Percentiles rank a stretch among this genome's conserved stretches.
Conservation (phyloP, 495 filamentous ascomycete species). For the Hypoxylon crocopeplum region DNA sequence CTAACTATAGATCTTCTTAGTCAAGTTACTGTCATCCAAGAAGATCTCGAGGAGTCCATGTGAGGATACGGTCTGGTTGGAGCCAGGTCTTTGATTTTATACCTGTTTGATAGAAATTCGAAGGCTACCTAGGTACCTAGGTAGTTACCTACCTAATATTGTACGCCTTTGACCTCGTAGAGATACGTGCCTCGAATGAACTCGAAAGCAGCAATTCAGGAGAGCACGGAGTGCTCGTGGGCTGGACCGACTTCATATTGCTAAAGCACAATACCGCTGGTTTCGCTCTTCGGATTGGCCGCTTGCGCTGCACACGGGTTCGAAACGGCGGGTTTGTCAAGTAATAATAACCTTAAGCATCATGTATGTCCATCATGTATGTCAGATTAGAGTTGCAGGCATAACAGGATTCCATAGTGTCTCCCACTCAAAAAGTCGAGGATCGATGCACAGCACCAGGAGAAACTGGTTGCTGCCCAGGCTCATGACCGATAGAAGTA, state of each 20-base stretch:
- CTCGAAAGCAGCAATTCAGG: not conserved
- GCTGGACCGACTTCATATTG: not conserved
- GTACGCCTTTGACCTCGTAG: not conserved
- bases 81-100: too few relatives aligned
- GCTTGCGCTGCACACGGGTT: not conserved
- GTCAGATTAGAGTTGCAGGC: slow-evolving; percentile 32
- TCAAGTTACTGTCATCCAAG: too few relatives aligned
- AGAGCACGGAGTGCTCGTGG: not conserved
- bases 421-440: not conserved
- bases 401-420: not conserved
- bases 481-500: slow-evolving; percentile 11
- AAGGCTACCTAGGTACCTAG: too few relatives aligned
- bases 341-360: slow-evolving; percentile 36
- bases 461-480: too few relatives aligned
- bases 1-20: too few relatives aligned
- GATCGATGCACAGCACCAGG: too few relatives aligned
- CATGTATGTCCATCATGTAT: slow-evolving; percentile 15
- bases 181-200: slow-evolving; percentile 1
- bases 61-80: too few relatives aligned
- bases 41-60: too few relatives aligned
- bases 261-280: not conserved
- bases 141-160: too few relatives aligned
- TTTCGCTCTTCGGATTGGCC: slow-evolving; percentile 8
- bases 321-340: slow-evolving; percentile 5
- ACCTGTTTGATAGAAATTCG: too few relatives aligned